Percentiles rank a stretch among this genome's conserved stretches.
These are phyloP conservation scores for Cryptosporidium tyzzeri DNA, from an alignment of 169 alveolate genomes.

Conservation along the genomic window DNA sequence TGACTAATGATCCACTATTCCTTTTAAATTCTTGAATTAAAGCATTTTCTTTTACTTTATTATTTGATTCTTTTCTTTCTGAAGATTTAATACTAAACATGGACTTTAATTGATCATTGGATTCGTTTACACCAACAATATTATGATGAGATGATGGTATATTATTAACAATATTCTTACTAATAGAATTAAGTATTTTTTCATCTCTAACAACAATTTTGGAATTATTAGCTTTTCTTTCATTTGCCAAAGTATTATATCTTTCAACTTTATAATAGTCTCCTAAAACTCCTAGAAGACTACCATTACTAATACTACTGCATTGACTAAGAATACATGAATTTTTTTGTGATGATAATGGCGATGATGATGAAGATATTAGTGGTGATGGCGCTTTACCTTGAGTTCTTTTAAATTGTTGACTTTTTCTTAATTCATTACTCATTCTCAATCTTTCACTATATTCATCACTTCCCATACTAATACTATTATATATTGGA, in stretches of 20 bases:
- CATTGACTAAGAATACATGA: conserved; percentile 39
- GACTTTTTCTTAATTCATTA: not conserved
- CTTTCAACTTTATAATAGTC: conserved; percentile 23
- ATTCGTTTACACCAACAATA: not conserved
- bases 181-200: conserved; percentile 13
- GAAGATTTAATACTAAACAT: conserved; percentile 50
- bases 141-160: not conserved
- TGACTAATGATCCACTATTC: not conserved
- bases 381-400: not conserved
- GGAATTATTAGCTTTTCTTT: not conserved
- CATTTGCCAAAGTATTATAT: not conserved
- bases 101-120: conserved; percentile 22
- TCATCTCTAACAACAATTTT: not conserved
- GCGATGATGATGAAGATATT: not conserved
- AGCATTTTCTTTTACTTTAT: conserved; percentile 19
- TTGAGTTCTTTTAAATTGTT: conserved; percentile 10
- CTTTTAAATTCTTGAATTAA: conserved; percentile 32
- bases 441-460: conserved; percentile 36
- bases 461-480: conserved; percentile 53
- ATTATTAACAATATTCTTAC: conserved; percentile 19
- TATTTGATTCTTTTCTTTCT: conserved; percentile 16
- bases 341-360: not conserved
- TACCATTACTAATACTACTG: not conserved
- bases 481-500: conserved; percentile 59
- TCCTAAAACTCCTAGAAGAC: conserved; percentile 24